Evolutionary conservation across 805 yeast genomes (phyloP).

Genomic region (Candida sonorensis): DNA sequence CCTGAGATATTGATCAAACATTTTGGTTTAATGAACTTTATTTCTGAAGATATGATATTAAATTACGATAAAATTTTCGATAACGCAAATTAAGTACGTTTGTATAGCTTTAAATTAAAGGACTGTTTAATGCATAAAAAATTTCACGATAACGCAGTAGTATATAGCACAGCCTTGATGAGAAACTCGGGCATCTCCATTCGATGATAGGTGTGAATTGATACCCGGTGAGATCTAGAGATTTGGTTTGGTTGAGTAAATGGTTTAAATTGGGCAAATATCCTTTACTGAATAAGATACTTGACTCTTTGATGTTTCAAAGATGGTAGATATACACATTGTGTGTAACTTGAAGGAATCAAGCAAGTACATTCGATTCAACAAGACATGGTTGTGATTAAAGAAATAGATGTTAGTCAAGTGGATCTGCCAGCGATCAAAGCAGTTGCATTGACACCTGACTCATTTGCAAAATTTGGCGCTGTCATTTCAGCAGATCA

Average conservation of each 20-base stretch:
- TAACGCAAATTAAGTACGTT: neutral
- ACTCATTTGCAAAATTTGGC: slow-evolving; percentile 62
- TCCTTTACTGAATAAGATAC: no score
- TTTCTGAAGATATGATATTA: slow-evolving; percentile 43
- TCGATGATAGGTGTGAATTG: no score
- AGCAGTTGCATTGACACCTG: slow-evolving; percentile 63
- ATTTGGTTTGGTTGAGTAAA: no score
- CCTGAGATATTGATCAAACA: slow-evolving; percentile 39
- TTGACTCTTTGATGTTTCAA: no score
- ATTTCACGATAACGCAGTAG: no score
- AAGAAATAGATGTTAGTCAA: slow-evolving; percentile 26
- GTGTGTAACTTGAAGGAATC: no score
- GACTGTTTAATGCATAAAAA: no score
- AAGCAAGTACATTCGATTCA: no score
- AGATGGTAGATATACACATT: no score
- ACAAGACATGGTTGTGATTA: slow-evolving; percentile 39
- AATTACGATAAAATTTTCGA: slow-evolving; percentile 35
- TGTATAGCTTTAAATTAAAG: neutral
- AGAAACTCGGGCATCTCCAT: neutral
- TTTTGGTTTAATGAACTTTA: slow-evolving; percentile 49
- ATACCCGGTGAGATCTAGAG: no score
- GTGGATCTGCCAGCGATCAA: slow-evolving; percentile 17
- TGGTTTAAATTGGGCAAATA: no score
- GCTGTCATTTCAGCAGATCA: slow-evolving; percentile 73
- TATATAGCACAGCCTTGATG: no score